Evolutionary conservation across 192 early-diverging fungal genomes (phyloP).

Genomic region (Coemansia sp.): DNA sequence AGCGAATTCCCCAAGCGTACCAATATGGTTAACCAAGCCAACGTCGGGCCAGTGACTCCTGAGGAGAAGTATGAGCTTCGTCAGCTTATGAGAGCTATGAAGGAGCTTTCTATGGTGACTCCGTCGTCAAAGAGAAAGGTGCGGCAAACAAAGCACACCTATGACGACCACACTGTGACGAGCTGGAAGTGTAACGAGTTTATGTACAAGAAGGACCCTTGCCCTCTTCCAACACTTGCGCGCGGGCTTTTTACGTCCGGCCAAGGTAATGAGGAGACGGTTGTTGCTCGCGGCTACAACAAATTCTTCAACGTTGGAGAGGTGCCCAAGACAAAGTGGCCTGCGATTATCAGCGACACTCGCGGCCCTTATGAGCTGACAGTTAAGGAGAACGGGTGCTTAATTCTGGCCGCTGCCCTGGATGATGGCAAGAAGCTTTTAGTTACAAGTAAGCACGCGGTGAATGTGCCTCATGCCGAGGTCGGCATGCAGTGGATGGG

Average conservation of each 20-base stretch:
- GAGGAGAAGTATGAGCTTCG: conserved; percentile 31
- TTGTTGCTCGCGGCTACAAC: conserved; percentile 90
- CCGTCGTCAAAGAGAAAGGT: conserved; percentile 41
- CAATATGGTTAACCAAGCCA: not conserved
- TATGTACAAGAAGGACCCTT: conserved; percentile 64
- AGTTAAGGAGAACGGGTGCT: conserved; percentile 96
- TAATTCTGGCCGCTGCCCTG: conserved; percentile 78
- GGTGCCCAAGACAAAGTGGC: conserved; percentile 61
- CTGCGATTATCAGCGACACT: conserved; percentile 62
- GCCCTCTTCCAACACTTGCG: conserved; percentile 69
- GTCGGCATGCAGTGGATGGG: conserved; percentile 75
- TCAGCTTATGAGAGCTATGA: conserved; percentile 35
- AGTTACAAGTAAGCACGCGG: conserved; percentile 88
- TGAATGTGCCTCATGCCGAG: conserved; percentile 55
- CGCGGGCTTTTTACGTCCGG: conserved; percentile 77
- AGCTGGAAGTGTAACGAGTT: conserved; percentile 73
- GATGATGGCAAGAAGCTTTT: conserved; percentile 63
- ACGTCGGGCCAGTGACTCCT: conserved; percentile 13
- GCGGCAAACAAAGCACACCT: conserved; percentile 28
- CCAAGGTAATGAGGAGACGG: conserved; percentile 31
- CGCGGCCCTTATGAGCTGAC: conserved; percentile 87
- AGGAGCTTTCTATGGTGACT: conserved; percentile 7
- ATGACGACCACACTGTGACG: conserved; percentile 23
- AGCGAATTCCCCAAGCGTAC: not conserved
- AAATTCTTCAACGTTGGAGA: conserved; percentile 94